Base-by-base conservation (phyloP, 176 grass and related monocot species). In the Cenchrus americanus region DNA sequence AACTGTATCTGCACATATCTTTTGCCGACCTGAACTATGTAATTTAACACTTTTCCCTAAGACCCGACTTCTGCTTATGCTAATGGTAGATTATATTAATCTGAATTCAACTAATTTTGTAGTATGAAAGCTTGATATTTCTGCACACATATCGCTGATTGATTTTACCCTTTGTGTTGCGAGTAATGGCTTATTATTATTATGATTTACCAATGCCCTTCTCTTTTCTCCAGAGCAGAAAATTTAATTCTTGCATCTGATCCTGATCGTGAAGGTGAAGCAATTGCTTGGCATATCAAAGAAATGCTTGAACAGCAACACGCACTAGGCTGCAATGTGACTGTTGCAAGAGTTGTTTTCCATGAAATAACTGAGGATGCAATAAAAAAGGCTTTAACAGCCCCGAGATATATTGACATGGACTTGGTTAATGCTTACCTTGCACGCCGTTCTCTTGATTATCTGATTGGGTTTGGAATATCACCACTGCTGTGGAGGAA, bases 221-320 rank as follows among this genome's bases (percentile, higher is more conserved):
- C 47, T 72, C 62, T 83, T 75, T 77, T 81, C 4, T 69, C 81
- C 83, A 98, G 96, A 88, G 91, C 96, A 86, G 85, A 95, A 88
- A 92, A 94, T 78, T 86, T 98, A 71, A 95, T 98, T 86, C 87
- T 98, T 85, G 96, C 96, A 82, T 98, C 96, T 66, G 96, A 98
- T 93, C 96, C 96, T 80, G 96, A 98, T 43, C 93, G 96, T 89
- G 93, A 98, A 90, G 96, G 96, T 77, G 96, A 98, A 88, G 96
- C 96, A 65, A 98, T 98, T 85, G 85, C 96, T 80, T 98, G 91
- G 93, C 96, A 98, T 85, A 90, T 98, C 76, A 88, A 84, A 76
- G 96, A 98, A 89, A 98, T 98, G 93, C 89, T 98, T n/a, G 71
- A 90, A 69, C 96, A 98, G 26, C 96, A 93, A 90, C 91, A 85